phyloP scores from a whole-genome alignment of 345 rosid species.

The Cardiospermum halicacabum region DNA sequence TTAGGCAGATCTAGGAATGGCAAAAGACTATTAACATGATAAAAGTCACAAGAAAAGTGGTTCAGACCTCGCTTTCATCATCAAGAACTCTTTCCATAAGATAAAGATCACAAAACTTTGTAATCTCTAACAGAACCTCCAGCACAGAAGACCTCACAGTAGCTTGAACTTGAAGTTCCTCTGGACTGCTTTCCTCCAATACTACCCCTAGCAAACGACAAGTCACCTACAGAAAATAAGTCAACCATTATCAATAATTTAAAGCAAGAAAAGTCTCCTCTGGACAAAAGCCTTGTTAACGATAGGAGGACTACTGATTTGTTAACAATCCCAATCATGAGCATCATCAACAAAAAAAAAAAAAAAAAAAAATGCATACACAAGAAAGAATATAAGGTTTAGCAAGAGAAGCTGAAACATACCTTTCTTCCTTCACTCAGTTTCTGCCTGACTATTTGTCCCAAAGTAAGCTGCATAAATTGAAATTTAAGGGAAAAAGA shows the following conservation, averaged over 20 bases:
- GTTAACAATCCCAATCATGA: neutral
- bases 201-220: constrained; percentile 88
- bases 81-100: constrained; percentile 99
- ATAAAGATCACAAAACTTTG: constrained; percentile 87
- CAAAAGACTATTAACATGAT: constrained; percentile 4
- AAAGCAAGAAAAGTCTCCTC: no score
- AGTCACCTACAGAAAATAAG: constrained; percentile 55
- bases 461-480: constrained; percentile 63
- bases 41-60: constrained; percentile 3
- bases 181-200: constrained; percentile 86
- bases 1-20: constrained; percentile 4
- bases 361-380: neutral
- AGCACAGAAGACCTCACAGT: constrained; percentile 84
- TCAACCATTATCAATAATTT: constrained; percentile 5
- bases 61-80: constrained; percentile 79
- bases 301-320: no score
- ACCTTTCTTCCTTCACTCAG: constrained; percentile 95
- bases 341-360: no score
- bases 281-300: no score
- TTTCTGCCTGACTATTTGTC: constrained; percentile 80
- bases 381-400: neutral
- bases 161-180: constrained; percentile 88
- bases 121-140: constrained; percentile 91
- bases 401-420: constrained; percentile 9
- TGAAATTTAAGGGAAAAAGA: neutral